Evolutionary conservation across 2,329 filamentous ascomycete species (phyloP).

Genomic region (Capronia epimyces): DNA sequence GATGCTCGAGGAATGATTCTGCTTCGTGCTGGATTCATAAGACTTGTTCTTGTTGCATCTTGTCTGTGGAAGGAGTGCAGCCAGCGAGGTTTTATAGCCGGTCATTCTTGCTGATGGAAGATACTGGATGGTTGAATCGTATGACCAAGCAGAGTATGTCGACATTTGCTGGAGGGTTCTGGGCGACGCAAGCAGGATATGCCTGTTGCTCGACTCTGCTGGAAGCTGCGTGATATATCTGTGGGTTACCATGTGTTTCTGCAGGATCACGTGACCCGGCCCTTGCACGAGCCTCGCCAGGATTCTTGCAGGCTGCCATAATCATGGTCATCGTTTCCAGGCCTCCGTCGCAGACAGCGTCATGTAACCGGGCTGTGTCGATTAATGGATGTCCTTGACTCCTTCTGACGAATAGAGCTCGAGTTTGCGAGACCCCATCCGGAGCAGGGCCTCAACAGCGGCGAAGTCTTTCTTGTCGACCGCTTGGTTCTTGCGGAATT

Average conservation of each 20-base stretch:
- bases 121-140: constrained; percentile 12
- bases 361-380: background rate
- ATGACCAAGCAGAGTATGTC: constrained; percentile 23
- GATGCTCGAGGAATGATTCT: constrained; percentile 20
- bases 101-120: constrained; percentile 20
- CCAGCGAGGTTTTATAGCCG: constrained; percentile 22
- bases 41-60: constrained; percentile 22
- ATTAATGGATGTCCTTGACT: constrained; percentile 64
- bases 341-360: background rate
- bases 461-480: constrained; percentile 80
- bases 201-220: constrained; percentile 19
- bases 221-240: constrained; percentile 22
- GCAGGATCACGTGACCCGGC: constrained; percentile 15
- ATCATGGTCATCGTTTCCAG: background rate
- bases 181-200: constrained; percentile 17
- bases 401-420: constrained; percentile 74
- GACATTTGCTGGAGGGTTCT: constrained; percentile 23
- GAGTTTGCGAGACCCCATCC: constrained; percentile 74
- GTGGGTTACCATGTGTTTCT: constrained; percentile 17
- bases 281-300: background rate
- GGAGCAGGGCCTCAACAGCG: constrained; percentile 76
- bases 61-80: constrained; percentile 8
- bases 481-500: constrained; percentile 68
- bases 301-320: too few species aligned
- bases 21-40: constrained; percentile 29